Base-by-base conservation (phyloP, 2,329 filamentous ascomycete genomes). In the Calonectria pseudoreteaudii region DNA sequence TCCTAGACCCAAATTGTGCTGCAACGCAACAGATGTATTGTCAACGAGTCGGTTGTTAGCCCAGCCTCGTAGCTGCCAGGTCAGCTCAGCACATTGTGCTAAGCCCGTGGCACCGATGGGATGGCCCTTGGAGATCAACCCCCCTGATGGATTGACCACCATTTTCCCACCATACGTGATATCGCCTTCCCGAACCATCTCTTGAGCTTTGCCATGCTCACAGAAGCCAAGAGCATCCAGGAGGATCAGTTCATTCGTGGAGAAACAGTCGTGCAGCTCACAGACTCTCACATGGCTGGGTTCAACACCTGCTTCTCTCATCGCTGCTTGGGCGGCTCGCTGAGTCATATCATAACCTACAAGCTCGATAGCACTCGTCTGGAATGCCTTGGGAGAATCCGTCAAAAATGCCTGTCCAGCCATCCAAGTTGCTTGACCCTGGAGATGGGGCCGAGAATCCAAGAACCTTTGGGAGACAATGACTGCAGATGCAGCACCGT, bases 401-500 rank as follows among this genome's bases (percentile, higher is more conserved):
- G 72, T 74, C 18, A 18, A 2, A 36, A 74, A 71, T 13, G 68
- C 49, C 26, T 68, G 68, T 13, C 72, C 68, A 2, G 66, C 66
- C 38, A 68, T 68, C 16, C 31, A 23, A 74, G 98, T 87, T 20
- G 96, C 96, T 80, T 96, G 94, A 68, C 90, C 88, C 82, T 92
- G 93, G 71, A 98, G 91, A 80, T 98, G 92, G 1, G 96, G 96
- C 28, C 95, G 91, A 9, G 93, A 93, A 80, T 96, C 94, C 68
- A 98, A 91, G 90, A 98, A 98, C 62, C 89, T 90, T 85, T 98
- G 93, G 0, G 95, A 98, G 68, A 98, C 95, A 66, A 98, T 87
- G 41, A 98, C 93, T 14, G 94, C 95, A 1, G 96, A 95, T 0
- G 95, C 96, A 60, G 93, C 94, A 58, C 96, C 96, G 84, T 98